phyloP scores from a whole-genome alignment of 1,139 yeast species.

The Candida pseudoviswanathii region DNA sequence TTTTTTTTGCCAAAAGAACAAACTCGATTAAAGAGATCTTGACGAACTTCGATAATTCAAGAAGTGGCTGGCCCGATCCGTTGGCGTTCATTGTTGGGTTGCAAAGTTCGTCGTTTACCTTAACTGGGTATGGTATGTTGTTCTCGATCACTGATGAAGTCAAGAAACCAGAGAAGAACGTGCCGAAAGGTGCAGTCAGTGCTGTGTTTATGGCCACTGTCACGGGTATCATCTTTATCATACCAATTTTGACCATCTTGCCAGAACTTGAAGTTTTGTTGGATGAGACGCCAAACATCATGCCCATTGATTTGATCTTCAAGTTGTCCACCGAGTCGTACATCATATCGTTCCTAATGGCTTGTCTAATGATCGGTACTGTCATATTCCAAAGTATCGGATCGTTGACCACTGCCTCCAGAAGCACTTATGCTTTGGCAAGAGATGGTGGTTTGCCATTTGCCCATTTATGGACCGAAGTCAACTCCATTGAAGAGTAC shows the following conservation, averaged over 20 bases:
- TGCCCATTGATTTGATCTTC: conserved; percentile 69
- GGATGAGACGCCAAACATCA: conserved; percentile 62
- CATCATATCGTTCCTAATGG: conserved; percentile 66
- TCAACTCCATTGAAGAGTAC: conserved; percentile 58
- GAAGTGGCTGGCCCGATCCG: conserved; percentile 72
- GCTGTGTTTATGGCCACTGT: conserved; percentile 65
- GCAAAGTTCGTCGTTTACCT: conserved; percentile 76
- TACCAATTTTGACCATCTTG: conserved; percentile 70
- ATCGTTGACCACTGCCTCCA: conserved; percentile 79
- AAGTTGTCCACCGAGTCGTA: conserved; percentile 69
- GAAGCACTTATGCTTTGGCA: conserved; percentile 85
- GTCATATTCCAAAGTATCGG: conserved; percentile 79
- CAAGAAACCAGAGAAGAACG: conserved; percentile 68
- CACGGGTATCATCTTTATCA: conserved; percentile 70
- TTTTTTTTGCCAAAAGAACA: conserved; percentile 61
- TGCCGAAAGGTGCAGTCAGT: conserved; percentile 75
- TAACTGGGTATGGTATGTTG: conserved; percentile 82
- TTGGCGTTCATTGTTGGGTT: conserved; percentile 74
- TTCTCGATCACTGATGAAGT: conserved; percentile 86
- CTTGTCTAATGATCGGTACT: conserved; percentile 68
- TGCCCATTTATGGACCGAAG: conserved; percentile 63
- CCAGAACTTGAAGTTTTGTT: conserved; percentile 62
- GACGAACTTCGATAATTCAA: conserved; percentile 67
- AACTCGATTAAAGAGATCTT: conserved; percentile 62
- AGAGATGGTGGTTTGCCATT: conserved; percentile 87